Conservation (phyloP, 1,139 yeast genomes). For the Martiniozyma asiatica region DNA sequence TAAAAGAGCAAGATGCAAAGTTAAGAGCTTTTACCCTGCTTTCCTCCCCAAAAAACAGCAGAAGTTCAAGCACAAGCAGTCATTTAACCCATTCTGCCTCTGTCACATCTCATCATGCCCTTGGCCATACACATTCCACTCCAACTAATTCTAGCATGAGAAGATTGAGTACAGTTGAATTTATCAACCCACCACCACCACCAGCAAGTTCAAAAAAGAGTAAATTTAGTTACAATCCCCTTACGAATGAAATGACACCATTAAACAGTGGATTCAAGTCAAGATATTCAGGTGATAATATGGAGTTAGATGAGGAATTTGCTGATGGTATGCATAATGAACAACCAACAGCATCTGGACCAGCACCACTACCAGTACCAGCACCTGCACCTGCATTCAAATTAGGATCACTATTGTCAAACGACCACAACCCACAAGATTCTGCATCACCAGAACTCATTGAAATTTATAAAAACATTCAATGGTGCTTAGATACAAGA, state of each 20-base stretch:
- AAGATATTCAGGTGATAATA: no score
- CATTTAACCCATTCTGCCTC: conserved; percentile 9
- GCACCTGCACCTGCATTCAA: conserved; percentile 22
- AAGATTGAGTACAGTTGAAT: conserved; percentile 11
- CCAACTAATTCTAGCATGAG: conserved; percentile 13
- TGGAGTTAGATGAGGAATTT: no score
- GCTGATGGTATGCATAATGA: no score
- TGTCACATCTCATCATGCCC: conserved; percentile 25
- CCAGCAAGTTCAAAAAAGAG: conserved; percentile 18
- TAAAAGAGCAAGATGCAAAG: conserved; percentile 63
- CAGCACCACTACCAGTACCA: conserved; percentile 10
- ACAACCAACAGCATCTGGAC: conserved; percentile 9
- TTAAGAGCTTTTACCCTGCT: conserved; percentile 50
- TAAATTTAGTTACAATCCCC: no score
- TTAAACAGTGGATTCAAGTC: no score
- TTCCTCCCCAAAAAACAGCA: conserved; percentile 18
- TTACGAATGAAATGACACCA: no score
- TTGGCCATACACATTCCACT: conserved; percentile 26
- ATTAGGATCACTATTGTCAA: conserved; percentile 48
- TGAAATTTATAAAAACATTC: conserved; percentile 58
- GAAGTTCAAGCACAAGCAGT: conserved; percentile 6
- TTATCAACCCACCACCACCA: conserved; percentile 20
- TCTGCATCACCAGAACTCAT: conserved; percentile 59
- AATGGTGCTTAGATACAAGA: conserved; percentile 62
- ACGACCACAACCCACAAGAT: conserved; percentile 52